Percentiles rank a stretch among this genome's conserved stretches.
Conservation (phyloP, 2,329 filamentous ascomycete genomes). For the Fusarium agapanthi region DNA sequence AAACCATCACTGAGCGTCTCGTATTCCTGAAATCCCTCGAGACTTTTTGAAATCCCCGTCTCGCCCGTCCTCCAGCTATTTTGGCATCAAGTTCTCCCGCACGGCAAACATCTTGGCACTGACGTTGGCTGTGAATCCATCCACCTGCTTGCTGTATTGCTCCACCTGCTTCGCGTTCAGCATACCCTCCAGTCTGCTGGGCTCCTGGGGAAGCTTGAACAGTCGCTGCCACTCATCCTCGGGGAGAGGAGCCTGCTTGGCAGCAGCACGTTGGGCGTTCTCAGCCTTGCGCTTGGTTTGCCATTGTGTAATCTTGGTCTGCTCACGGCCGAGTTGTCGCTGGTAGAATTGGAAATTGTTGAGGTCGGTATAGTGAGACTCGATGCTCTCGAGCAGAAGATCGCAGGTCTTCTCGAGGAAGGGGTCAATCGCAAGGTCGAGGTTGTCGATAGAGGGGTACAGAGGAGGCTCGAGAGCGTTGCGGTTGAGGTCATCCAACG, state of each 20-base stretch:
- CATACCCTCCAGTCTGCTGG: constrained; percentile 91
- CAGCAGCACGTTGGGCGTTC: constrained; percentile 83
- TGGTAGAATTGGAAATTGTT: constrained; percentile 99
- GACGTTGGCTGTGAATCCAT: constrained; percentile 91
- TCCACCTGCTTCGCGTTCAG: constrained; percentile 96
- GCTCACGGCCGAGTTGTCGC: constrained; percentile 90
- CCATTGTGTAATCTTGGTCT: constrained; percentile 96
- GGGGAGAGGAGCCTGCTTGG: constrained; percentile 88
- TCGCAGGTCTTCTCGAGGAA: constrained; percentile 99
- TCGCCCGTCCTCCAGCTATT: constrained; percentile 47
- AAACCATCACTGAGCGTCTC: constrained; percentile 49
- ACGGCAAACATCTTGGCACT: constrained; percentile 99
- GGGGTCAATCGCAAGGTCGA: constrained; percentile 94
- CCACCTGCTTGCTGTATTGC: constrained; percentile 96
- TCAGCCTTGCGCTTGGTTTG: constrained; percentile 96
- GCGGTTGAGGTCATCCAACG: constrained; percentile 78
- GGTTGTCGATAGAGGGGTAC: constrained; percentile 86
- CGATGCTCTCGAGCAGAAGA: constrained; percentile 93
- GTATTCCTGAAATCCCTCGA: constrained; percentile 40
- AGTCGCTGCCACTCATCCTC: constrained; percentile 98
- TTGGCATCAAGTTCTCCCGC: constrained; percentile 72
- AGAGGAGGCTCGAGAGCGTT: constrained; percentile 72
- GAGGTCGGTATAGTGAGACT: constrained; percentile 96
- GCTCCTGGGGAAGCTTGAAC: constrained; percentile 97
- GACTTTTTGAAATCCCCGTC: constrained; percentile 36